phyloP scores from a whole-genome alignment of 352 stramenopile genomes.

The Elongisporangium prolatum region DNA sequence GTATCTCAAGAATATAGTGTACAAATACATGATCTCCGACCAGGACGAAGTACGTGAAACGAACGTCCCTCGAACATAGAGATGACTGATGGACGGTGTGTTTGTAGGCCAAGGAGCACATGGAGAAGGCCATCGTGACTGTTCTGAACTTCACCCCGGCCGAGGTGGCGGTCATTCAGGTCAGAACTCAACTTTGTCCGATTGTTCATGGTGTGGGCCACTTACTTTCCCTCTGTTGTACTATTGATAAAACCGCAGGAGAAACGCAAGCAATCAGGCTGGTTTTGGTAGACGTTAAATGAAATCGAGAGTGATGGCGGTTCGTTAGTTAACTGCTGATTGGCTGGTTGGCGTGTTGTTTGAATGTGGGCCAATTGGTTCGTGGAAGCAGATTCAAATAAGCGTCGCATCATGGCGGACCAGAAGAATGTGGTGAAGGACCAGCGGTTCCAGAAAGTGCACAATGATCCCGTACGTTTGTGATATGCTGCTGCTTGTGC shows the following conservation, averaged over 20 bases:
- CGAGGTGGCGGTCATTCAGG: slow-evolving; percentile 60
- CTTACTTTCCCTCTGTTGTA: background rate
- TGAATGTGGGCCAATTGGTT: background rate
- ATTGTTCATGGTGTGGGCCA: background rate
- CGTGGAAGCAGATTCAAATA: background rate
- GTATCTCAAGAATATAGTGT: slow-evolving; percentile 90
- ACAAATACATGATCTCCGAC: slow-evolving; percentile 89
- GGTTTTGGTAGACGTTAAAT: slow-evolving; percentile 47
- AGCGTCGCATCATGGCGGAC: slow-evolving; percentile 26
- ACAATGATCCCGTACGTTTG: slow-evolving; percentile 69
- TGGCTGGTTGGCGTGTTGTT: background rate
- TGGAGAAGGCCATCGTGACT: slow-evolving; percentile 87
- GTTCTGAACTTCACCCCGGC: slow-evolving; percentile 80
- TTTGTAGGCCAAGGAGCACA: slow-evolving; percentile 71
- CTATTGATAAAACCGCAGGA: slow-evolving; percentile 21
- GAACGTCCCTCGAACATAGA: background rate
- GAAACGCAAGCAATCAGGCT: slow-evolving; percentile 56
- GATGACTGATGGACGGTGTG: slow-evolving; percentile 3
- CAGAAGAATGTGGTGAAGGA: slow-evolving; percentile 45
- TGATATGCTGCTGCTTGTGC: background rate
- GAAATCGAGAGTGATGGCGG: background rate
- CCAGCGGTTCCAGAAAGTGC: slow-evolving; percentile 80
- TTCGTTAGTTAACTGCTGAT: background rate
- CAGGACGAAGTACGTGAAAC: slow-evolving; percentile 50
- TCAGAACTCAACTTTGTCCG: slow-evolving; percentile 4